Base-by-base conservation (phyloP, 345 rosid genomes). In the Heritiera fomes region DNA sequence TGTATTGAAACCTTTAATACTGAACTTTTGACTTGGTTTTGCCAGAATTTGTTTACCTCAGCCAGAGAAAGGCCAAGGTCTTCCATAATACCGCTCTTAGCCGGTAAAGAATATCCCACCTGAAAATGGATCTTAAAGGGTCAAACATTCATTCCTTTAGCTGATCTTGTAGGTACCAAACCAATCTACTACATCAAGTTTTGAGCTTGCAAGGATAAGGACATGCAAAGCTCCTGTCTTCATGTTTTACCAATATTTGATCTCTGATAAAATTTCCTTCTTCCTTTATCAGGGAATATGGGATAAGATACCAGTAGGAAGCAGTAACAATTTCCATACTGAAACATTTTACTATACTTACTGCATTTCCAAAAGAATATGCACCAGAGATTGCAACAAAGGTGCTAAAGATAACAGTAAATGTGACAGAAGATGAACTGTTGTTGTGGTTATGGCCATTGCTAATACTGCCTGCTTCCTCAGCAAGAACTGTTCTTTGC, bases 61-160 rank as follows among this genome's bases (percentile, higher is more conserved):
- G 87, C 81, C 30, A 80, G 80, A 67, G 91, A 75, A 62, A 88
- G 87, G 11, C 82, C 85, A 34, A 85, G 66, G 30, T 88, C 91
- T 30, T 76, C 43, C 73, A 20, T n/a, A 52, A 88, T 88, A 45
- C 89, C 91, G 38, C 78, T 0, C 46, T 85, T 83, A 53, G 85
- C 90, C 3, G 84, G 85, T 0, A 89, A 86, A 80, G 89, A 86
- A 76, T 85, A 86, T 38, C 89, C 91, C 14, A 56, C 77, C 77
- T 73, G 30, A 18, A 55, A 52, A 55, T 32, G 32, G 12, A 30
- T 3, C 4, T 10, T 34, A 40, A 40, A 40, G 28, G 3, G 3
- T 40, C 5, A 60, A 9, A 61, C 5, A 28, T 23, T 61, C n/a
- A 71, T 50, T 43, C 30, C 72, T 40, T 68, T 4, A 23, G 28